These are phyloP conservation scores for Glonium stellatum DNA, from an alignment of 495 filamentous ascomycete genomes.

Conservation along the genomic window DNA sequence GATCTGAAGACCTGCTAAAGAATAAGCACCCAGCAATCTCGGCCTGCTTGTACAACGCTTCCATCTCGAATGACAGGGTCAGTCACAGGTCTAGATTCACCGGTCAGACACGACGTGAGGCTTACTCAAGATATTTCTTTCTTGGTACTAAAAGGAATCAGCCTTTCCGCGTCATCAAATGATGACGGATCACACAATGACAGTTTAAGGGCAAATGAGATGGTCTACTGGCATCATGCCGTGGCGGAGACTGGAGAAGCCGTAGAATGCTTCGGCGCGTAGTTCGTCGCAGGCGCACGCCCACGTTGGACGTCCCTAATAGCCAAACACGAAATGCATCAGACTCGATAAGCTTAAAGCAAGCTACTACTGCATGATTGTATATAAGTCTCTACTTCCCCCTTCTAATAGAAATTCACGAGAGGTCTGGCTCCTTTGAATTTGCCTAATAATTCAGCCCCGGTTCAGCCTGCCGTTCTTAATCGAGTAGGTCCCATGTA, in stretches of 20 bases:
- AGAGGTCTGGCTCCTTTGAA: conserved; percentile 1
- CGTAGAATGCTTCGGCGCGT: neutral
- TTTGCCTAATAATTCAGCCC: conserved; percentile 18
- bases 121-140: conserved; percentile 5
- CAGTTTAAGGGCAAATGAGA: neutral
- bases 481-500: too few species aligned
- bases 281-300: conserved; percentile 19
- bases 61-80: too few species aligned
- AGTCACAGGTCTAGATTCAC: too few species aligned
- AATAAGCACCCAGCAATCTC: too few species aligned
- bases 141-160: neutral
- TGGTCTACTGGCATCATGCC: neutral
- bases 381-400: conserved; percentile 11
- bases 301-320: conserved; percentile 4
- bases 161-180: neutral
- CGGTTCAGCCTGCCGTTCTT: neutral
- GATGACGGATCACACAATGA: neutral
- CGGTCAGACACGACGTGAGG: too few species aligned
- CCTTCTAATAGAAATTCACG: neutral
- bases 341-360: conserved; percentile 26
- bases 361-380: conserved; percentile 6
- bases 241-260: neutral
- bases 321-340: conserved; percentile 20
- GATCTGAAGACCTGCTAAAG: too few species aligned
- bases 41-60: too few species aligned